Evolutionary conservation across 768 basidiomycete genomes (phyloP).

Genomic region (Tylopilus balloui): DNA sequence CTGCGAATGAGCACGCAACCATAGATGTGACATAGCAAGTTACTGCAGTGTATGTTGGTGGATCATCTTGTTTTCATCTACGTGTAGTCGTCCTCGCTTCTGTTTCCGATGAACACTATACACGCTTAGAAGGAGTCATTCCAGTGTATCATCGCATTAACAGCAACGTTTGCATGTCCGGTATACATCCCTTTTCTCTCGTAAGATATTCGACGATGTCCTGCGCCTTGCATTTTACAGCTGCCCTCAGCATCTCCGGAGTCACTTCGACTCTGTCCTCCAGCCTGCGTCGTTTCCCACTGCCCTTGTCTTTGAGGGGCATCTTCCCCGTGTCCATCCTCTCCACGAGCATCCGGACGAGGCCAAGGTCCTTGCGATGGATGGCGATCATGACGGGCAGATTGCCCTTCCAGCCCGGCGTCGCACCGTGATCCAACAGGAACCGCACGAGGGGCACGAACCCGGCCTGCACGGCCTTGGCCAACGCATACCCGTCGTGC

Average conservation of each 20-base stretch:
- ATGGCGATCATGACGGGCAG: conserved; percentile 79
- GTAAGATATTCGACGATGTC: conserved; percentile 71
- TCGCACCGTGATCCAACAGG: conserved; percentile 68
- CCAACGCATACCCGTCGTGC: conserved; percentile 77
- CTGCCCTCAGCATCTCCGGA: conserved; percentile 57
- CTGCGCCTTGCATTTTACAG: conserved; percentile 58
- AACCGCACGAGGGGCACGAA: conserved; percentile 64
- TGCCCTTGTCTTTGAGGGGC: conserved; percentile 17
- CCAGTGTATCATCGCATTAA: conserved; percentile 30
- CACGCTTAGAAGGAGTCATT: not conserved
- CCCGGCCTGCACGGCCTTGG: conserved; percentile 65
- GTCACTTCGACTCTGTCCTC: conserved; percentile 56
- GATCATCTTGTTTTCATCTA: conserved; percentile 9
- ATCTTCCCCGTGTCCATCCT: conserved; percentile 31
- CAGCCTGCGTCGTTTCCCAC: conserved; percentile 48
- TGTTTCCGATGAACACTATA: not conserved
- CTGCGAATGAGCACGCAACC: conserved; percentile 13
- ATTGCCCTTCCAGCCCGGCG: conserved; percentile 54
- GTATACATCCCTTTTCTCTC: conserved; percentile 65
- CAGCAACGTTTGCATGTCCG: conserved; percentile 63
- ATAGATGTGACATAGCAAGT: conserved; percentile 25
- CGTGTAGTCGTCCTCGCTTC: conserved; percentile 2
- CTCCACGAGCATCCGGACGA: conserved; percentile 79
- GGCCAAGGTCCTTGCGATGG: conserved; percentile 54
- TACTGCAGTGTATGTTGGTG: conserved; percentile 15